Conservation (phyloP, 78 protist genomes). For the Emiliania huxleyi region DNA sequence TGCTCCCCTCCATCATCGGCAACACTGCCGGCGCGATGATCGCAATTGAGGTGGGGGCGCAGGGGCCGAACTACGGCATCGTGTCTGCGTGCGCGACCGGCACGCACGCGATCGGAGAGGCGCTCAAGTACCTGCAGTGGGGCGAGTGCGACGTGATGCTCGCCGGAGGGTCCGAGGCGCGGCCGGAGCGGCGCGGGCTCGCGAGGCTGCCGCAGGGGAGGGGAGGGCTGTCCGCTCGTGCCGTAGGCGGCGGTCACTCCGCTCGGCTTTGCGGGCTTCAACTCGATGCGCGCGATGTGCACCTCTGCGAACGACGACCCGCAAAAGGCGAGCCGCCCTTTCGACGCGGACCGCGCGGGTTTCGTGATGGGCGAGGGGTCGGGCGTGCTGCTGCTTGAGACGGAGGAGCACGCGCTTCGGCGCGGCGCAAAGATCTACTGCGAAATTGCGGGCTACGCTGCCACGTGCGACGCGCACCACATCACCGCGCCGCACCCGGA, state of each 20-base stretch:
- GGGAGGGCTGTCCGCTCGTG: no score
- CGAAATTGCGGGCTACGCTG: conserved; percentile 32
- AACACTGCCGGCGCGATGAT: not conserved
- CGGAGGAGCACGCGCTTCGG: conserved; percentile 15
- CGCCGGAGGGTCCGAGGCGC: conserved; percentile 21
- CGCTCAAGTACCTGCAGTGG: not conserved
- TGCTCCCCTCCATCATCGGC: not conserved
- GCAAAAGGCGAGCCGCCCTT: not conserved
- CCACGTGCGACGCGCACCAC: conserved; percentile 45
- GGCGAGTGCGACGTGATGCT: conserved; percentile 28
- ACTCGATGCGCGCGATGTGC: conserved; percentile 23
- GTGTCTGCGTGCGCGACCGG: conserved; percentile 17
- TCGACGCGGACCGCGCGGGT: conserved; percentile 14
- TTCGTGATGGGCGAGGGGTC: not conserved
- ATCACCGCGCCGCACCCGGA: conserved; percentile 39
- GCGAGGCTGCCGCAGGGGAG: not conserved
- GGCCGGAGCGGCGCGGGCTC: no score
- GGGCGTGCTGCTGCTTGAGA: conserved; percentile 1
- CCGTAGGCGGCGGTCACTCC: conserved; percentile 36
- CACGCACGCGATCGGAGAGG: conserved; percentile 29
- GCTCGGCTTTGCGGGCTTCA: conserved; percentile 33
- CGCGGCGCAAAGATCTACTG: conserved; percentile 35
- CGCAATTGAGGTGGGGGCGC: not conserved
- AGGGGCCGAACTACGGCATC: conserved; percentile 22
- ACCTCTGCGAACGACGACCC: not conserved